A percentile compares a stretch with the other conserved stretches of the same genome.
Conservation (phyloP, 2,329 filamentous ascomycete species). For the Claviceps pazoutovae region DNA sequence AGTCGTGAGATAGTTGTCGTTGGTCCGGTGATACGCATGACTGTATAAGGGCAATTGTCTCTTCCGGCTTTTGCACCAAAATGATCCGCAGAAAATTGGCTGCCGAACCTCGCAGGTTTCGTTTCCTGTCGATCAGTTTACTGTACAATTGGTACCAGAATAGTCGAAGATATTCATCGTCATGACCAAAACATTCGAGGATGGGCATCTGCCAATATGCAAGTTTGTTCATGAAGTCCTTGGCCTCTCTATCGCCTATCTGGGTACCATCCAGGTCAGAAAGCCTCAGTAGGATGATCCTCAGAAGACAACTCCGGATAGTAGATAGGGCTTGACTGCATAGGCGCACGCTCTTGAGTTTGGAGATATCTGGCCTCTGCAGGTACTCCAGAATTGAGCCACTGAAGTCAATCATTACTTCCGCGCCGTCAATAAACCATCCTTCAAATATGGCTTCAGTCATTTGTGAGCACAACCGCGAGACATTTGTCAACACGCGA, state of each 20-base stretch:
- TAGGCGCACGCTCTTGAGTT: conserved; percentile 75
- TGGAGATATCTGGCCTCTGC: conserved; percentile 68
- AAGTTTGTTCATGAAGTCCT: conserved; percentile 68
- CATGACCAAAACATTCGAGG: conserved; percentile 59
- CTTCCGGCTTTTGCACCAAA: conserved; percentile 81
- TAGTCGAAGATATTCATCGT: conserved; percentile 70
- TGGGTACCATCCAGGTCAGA: conserved; percentile 65
- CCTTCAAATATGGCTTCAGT: conserved; percentile 88
- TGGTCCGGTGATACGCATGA: conserved; percentile 60
- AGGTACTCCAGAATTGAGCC: conserved; percentile 80
- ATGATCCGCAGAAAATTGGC: conserved; percentile 84
- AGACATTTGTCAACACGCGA: conserved; percentile 72
- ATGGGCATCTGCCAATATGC: conserved; percentile 94
- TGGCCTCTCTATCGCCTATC: conserved; percentile 45
- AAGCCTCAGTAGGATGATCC: conserved; percentile 64
- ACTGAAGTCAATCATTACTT: conserved; percentile 70
- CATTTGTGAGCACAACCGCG: conserved; percentile 66
- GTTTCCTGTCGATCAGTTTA: conserved; percentile 61
- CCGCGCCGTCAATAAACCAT: conserved; percentile 85
- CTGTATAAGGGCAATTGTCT: conserved; percentile 60
- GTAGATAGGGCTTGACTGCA: conserved; percentile 70
- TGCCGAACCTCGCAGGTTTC: conserved; percentile 56
- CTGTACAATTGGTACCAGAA: conserved; percentile 89
- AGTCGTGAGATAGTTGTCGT: conserved; percentile 56
- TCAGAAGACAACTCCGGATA: conserved; percentile 65